Percentiles rank a stretch among this genome's conserved stretches.
Evolutionary conservation across 2,329 filamentous ascomycete genomes (phyloP).

Genomic region (Botrytis squamosa): DNA sequence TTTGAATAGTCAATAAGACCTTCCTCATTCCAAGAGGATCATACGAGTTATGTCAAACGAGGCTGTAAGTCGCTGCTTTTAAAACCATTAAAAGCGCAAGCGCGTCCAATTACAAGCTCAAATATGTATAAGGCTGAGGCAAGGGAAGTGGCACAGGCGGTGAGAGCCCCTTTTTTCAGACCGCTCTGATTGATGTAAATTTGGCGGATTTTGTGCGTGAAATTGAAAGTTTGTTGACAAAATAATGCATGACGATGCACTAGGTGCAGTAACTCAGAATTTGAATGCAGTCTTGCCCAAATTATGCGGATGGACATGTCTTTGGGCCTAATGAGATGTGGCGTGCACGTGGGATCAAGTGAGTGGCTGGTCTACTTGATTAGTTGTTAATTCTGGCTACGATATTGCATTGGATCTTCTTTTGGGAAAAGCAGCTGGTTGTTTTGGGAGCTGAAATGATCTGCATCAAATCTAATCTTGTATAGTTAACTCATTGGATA

Average conservation of each 20-base stretch:
- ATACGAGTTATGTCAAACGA: background rate
- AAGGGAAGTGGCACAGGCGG: background rate
- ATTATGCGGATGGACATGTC: background rate
- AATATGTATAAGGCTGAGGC: background rate
- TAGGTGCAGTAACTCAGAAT: background rate
- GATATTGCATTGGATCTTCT: background rate
- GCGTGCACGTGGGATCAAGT: conserved; percentile 5
- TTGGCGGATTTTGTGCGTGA: background rate
- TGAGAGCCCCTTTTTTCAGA: background rate
- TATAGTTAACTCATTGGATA: background rate
- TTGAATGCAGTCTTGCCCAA: background rate
- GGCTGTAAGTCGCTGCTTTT: background rate
- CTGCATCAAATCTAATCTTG: background rate
- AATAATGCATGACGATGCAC: background rate
- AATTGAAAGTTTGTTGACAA: background rate
- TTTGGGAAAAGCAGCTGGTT: background rate
- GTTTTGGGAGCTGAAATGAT: background rate
- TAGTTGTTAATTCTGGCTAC: background rate
- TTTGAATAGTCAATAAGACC: background rate
- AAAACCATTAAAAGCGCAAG: background rate
- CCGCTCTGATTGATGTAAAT: background rate
- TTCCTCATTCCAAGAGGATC: background rate
- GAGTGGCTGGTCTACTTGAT: background rate
- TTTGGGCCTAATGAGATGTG: background rate
- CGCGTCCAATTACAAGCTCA: background rate